Evolutionary conservation across 371 early-diverging fungal genomes (phyloP).

Genomic region (Mycotypha africana): DNA sequence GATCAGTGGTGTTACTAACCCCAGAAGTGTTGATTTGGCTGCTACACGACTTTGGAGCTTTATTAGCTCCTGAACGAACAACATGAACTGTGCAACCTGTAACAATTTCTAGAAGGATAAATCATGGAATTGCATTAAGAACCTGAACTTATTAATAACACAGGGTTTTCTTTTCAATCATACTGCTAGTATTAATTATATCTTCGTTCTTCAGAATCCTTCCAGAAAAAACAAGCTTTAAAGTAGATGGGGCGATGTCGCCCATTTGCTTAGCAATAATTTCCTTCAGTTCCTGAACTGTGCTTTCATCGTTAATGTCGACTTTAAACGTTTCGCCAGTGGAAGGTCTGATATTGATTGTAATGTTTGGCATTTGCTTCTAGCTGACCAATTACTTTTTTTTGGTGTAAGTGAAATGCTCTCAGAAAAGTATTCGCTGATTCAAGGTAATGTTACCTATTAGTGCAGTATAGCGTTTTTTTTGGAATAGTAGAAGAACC

Average conservation of each 20-base stretch:
- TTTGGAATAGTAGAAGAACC: no score
- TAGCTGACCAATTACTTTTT: no score
- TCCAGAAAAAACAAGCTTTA: constrained; percentile 73
- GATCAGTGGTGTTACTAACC: neutral
- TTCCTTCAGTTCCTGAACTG: constrained; percentile 57
- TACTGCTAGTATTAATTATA: constrained; percentile 52
- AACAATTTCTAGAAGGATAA: constrained; percentile 31
- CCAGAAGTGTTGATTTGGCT: no score
- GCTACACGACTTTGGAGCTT: constrained; percentile 23
- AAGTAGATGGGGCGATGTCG: constrained; percentile 37
- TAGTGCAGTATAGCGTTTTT: no score
- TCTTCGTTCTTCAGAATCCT: constrained; percentile 69
- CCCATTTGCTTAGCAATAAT: constrained; percentile 46
- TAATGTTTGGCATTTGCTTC: constrained; percentile 17
- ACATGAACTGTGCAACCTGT: constrained; percentile 62
- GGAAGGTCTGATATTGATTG: constrained; percentile 37
- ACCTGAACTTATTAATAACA: neutral
- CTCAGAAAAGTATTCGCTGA: no score
- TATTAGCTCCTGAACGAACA: constrained; percentile 49
- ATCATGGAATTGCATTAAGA: neutral
- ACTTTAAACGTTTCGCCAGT: constrained; percentile 34
- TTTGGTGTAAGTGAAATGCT: no score
- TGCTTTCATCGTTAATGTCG: constrained; percentile 32
- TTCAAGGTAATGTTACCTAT: no score
- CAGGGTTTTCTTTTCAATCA: constrained; percentile 22